phyloP scores from a whole-genome alignment of 2,329 filamentous ascomycete genomes.

The Xylariaceae sp. region DNA sequence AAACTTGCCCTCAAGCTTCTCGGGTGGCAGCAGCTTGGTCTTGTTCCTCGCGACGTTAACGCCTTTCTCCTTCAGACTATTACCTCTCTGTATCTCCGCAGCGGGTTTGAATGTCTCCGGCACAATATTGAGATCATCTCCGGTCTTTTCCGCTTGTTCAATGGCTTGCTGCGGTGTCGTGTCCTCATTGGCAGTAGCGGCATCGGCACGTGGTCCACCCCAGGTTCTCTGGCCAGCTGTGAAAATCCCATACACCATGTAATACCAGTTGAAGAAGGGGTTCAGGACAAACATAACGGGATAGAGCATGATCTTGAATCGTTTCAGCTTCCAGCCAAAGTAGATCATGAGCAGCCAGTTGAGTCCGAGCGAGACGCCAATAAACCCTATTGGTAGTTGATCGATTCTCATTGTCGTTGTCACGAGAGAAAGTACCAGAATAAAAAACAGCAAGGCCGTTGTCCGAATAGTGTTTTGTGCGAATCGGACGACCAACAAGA shows the following conservation, averaged over 20 bases:
- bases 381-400: conserved; percentile 90
- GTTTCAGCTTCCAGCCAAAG: conserved; percentile 83
- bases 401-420: conserved; percentile 81
- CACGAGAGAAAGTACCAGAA: conserved; percentile 85
- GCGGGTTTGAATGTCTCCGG: conserved; percentile 81
- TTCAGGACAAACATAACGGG: conserved; percentile 95
- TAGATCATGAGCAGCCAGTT: conserved; percentile 98
- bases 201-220: conserved; percentile 92
- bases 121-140: conserved; percentile 89
- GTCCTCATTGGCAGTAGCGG: conserved; percentile 75
- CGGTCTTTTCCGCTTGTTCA: conserved; percentile 76
- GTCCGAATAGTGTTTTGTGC: conserved; percentile 97
- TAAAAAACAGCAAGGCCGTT: conserved; percentile 91
- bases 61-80: conserved; percentile 37
- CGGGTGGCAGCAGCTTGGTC: conserved; percentile 74
- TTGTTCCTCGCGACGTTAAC: conserved; percentile 54
- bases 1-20: conserved; percentile 80
- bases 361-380: conserved; percentile 87
- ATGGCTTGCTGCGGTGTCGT: conserved; percentile 85
- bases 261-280: conserved; percentile 97
- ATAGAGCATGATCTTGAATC: conserved; percentile 95
- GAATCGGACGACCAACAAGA: conserved; percentile 85
- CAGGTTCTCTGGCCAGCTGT: conserved; percentile 94
- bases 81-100: conserved; percentile 53
- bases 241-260: conserved; percentile 97